Conservation (phyloP, 495 filamentous ascomycete species). For the Collariella sp. region DNA sequence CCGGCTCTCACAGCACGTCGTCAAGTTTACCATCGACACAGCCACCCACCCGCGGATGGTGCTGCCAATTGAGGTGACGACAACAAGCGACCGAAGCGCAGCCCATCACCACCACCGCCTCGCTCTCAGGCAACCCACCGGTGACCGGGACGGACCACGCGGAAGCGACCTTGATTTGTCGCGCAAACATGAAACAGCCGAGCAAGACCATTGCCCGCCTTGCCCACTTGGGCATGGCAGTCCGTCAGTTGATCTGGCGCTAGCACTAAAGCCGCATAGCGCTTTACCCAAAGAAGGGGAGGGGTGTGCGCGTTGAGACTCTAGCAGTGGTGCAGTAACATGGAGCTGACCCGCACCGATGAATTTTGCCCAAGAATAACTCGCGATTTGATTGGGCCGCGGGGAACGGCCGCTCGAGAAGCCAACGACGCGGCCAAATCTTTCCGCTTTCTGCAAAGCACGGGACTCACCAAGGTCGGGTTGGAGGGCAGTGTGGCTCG, state of each 20-base stretch:
- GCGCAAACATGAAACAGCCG: constrained; percentile 7
- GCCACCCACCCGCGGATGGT: constrained; percentile 1
- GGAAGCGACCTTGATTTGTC: not conserved
- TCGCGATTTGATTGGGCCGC: constrained; percentile 9
- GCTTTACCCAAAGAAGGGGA: not conserved
- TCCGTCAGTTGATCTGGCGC: constrained; percentile 1
- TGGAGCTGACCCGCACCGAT: not conserved
- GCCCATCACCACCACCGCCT: not conserved
- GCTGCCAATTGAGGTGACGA: not conserved
- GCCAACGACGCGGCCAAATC: not conserved
- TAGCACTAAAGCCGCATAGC: not conserved
- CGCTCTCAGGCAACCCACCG: not conserved
- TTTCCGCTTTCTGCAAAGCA: not conserved
- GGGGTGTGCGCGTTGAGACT: not conserved
- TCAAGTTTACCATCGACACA: not conserved
- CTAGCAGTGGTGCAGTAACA: not conserved
- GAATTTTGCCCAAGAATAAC: constrained; percentile 11
- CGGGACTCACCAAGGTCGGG: not conserved
- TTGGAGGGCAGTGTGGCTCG: no score
- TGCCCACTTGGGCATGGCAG: not conserved
- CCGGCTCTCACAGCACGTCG: not conserved
- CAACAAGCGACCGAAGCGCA: constrained; percentile 5
- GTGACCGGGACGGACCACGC: not conserved
- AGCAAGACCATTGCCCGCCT: not conserved
- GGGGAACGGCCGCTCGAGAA: not conserved